A percentile compares a stretch with the other conserved stretches of the same genome.
phyloP scores from a whole-genome alignment of 148 eudicot genomes.

The Amaranthus palmeri region DNA sequence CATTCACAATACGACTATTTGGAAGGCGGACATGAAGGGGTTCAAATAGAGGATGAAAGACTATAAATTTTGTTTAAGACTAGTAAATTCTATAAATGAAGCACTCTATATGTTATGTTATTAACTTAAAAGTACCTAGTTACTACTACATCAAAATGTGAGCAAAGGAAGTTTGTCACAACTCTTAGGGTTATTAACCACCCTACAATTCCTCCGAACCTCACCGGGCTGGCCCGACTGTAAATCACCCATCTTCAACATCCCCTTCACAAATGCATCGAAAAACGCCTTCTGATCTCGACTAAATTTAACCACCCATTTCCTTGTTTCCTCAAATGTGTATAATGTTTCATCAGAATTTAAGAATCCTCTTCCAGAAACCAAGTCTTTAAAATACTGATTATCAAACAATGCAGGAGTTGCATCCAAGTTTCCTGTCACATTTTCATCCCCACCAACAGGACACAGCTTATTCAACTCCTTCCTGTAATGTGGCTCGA shows the following conservation, averaged over 20 bases:
- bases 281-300: constrained; percentile 48
- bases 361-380: constrained; percentile 60
- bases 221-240: constrained; percentile 67
- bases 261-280: constrained; percentile 63
- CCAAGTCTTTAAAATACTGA: constrained; percentile 80
- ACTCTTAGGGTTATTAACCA: constrained; percentile 16
- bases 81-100: too few species aligned
- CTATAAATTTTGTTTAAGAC: too few species aligned
- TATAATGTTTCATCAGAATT: constrained; percentile 75
- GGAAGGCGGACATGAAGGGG: too few species aligned
- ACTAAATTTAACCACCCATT: constrained; percentile 54
- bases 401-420: constrained; percentile 70
- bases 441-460: constrained; percentile 52
- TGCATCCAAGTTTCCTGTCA: constrained; percentile 66
- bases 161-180: neutral
- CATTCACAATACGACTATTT: too few species aligned
- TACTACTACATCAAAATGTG: constrained; percentile 15
- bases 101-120: too few species aligned
- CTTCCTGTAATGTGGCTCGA: constrained; percentile 47
- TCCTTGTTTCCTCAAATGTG: constrained; percentile 38
- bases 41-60: too few species aligned
- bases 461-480: constrained; percentile 69
- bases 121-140: too few species aligned
- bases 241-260: constrained; percentile 82
- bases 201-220: constrained; percentile 61